phyloP scores from a whole-genome alignment of 2,329 filamentous ascomycete species.

The Aspergillus fischeri region DNA sequence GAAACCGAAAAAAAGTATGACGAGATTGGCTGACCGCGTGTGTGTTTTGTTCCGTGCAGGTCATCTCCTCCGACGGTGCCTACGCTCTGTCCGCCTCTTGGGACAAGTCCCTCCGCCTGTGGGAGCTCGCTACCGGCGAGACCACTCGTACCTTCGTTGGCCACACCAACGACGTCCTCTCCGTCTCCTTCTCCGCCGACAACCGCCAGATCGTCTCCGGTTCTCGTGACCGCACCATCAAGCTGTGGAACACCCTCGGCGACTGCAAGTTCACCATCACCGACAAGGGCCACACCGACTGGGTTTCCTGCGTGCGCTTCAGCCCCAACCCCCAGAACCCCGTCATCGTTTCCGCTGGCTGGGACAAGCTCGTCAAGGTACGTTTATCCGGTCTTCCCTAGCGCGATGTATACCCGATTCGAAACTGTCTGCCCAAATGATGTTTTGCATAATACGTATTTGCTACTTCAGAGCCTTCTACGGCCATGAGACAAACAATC shows the following conservation, averaged over 20 bases:
- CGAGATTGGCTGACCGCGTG: constrained; percentile 26
- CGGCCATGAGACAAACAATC: constrained; percentile 96
- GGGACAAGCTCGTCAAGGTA: constrained; percentile 99
- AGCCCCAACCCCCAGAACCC: constrained; percentile 99
- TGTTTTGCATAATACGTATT: constrained; percentile 95
- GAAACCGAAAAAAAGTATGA: constrained; percentile 4
- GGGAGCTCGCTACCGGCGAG: constrained; percentile 95
- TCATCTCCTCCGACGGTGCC: constrained; percentile 98
- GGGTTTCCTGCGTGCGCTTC: constrained; percentile 99
- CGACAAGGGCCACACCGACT: constrained; percentile 99
- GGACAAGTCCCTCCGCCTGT: constrained; percentile 99
- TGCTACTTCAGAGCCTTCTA: constrained; percentile 99
- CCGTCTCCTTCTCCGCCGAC: constrained; percentile 99
- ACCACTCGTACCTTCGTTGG: constrained; percentile 98
- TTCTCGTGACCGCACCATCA: constrained; percentile 97
- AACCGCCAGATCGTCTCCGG: constrained; percentile 99
- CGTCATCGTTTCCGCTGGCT: constrained; percentile 96
- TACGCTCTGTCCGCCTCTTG: constrained; percentile 98
- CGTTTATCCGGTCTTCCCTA: constrained; percentile 32
- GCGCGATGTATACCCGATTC: not conserved
- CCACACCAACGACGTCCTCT: constrained; percentile 99
- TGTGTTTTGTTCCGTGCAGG: constrained; percentile 50
- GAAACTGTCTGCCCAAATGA: constrained; percentile 61
- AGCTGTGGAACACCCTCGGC: constrained; percentile 99
- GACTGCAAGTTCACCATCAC: constrained; percentile 99